Evolutionary conservation across 768 basidiomycete genomes (phyloP), one percentile per base, ranked within the genome.

Genomic region (Dictyophora rubrovolvata): DNA sequence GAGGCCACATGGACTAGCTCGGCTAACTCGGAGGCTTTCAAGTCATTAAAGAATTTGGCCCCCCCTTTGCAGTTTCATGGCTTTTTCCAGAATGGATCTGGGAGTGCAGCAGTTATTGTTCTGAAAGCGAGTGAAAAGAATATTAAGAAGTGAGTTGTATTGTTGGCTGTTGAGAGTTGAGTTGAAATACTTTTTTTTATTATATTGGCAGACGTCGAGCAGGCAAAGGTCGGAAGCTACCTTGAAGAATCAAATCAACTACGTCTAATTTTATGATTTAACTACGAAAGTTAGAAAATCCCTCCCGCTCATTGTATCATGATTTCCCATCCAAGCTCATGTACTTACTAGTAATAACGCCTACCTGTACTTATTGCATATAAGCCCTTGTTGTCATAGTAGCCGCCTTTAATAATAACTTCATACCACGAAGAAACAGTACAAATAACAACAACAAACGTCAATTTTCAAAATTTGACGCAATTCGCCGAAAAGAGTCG

Each of bases 51-150:
- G 22, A 33, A 18, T 16, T 33, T 23, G 7, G 20, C 36, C 9
- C 34, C 50, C 6, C 49, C 48, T 22, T 35, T 51, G 11, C 48
- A 59, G 18, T 59, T 59, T 36, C 50, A 51, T 50, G 48, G 48
- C 17, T 59, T 59, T 47, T 53, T 59, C 36, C 49, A 59, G 20
- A 59, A 36, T 23, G 57, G 52, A 9, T 8, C 48, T 5, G 28
- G 50, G 6, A 53, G 22, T 21, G 28, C 57, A 51, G 57, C 49
- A 9, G 57, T 34, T 1, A 52, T 59, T 20, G 35, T 59, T 18
- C 50, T 59, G 14, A 51, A 51, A 23, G 21, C 50, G 35, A 46
- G 22, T n/a, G 50, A 34, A n/a, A 14, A 35, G 23, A 37, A 34
- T 14, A 55, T n/a, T 55, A 18, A 55, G 36, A 20, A 20, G 8